Evolutionary conservation across 2,329 filamentous ascomycete genomes (phyloP), one percentile per base, ranked within the genome.

Genomic region (Calonectria crousiana): DNA sequence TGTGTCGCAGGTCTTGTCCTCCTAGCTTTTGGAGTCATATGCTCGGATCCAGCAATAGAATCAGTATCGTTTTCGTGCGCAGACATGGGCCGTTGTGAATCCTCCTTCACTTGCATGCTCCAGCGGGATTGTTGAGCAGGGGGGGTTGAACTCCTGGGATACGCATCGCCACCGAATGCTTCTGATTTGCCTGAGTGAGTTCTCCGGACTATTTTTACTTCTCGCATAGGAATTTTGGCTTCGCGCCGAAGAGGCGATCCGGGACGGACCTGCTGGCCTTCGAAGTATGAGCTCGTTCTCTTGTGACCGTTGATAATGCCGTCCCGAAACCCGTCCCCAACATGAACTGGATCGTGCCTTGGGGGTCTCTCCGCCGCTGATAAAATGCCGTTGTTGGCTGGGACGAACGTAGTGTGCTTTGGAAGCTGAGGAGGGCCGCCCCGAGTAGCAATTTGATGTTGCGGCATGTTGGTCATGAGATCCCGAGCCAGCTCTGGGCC

Each of bases 161-260:
- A 75, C 16, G 78, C 77, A 14, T 70, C 53, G 18, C 65, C 65
- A 34, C 78, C 74, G 20, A 77, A 75, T 23, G 71, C 76, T 44
- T 78, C 78, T 69, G 75, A 74, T 73, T 75, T 76, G 16, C 77
- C 79, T 36, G 66, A 67, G 64, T 82, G 78, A n/a, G 79, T 75
- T 52, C 78, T 82, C 58, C 78, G 77, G 51, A 83, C 77, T 23
- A 83, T 78, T 23, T 76, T 80, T 14, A 81, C 75, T 67, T 88
- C 85, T 26, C 87, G 84, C 72, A 87, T 78, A 0, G 87, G 83
- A n/a, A 87, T 80, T 62, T 82, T 85, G 23, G 84, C 78, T 28
- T 83, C 81, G 26, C 71, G 80, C 32, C 78, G 74, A 11, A 76
- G 72, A 41, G 81, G 80, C 5, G 80, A 81, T 16, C 74, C 74